A percentile compares a stretch with the other conserved stretches of the same genome.
These are phyloP conservation scores for Amaranthus palmeri DNA, from an alignment of 148 eudicot species.

Conservation along the genomic window DNA sequence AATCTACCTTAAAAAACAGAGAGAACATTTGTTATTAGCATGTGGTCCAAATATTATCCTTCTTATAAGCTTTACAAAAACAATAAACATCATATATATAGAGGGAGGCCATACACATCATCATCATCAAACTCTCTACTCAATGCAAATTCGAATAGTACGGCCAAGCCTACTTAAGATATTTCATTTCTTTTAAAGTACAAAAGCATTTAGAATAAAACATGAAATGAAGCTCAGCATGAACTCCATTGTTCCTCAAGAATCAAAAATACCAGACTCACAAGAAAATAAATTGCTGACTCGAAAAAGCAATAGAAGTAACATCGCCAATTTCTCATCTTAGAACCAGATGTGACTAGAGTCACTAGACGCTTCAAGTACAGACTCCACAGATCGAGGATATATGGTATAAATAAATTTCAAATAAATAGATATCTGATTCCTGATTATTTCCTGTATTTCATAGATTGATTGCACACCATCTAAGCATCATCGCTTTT, in stretches of 20 bases:
- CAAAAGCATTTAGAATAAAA: not conserved
- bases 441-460: not conserved
- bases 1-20: too few relatives aligned
- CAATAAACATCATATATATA: not conserved
- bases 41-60: too few relatives aligned
- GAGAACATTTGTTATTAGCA: too few relatives aligned
- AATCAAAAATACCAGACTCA: not conserved
- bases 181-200: not conserved
- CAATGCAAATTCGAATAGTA: not conserved
- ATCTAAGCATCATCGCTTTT: not conserved
- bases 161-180: not conserved
- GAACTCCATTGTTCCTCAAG: not conserved
- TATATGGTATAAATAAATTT: too few relatives aligned
- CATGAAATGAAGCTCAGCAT: not conserved
- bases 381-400: too few relatives aligned
- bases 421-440: too few relatives aligned
- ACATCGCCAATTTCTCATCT: not conserved
- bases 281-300: not conserved
- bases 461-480: not conserved
- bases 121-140: not conserved
- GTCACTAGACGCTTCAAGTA: not conserved
- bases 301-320: not conserved
- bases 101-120: not conserved
- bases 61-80: too few relatives aligned
- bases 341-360: not conserved